phyloP scores from a whole-genome alignment of 805 yeast species.

The Zygotorulaspora sp. region DNA sequence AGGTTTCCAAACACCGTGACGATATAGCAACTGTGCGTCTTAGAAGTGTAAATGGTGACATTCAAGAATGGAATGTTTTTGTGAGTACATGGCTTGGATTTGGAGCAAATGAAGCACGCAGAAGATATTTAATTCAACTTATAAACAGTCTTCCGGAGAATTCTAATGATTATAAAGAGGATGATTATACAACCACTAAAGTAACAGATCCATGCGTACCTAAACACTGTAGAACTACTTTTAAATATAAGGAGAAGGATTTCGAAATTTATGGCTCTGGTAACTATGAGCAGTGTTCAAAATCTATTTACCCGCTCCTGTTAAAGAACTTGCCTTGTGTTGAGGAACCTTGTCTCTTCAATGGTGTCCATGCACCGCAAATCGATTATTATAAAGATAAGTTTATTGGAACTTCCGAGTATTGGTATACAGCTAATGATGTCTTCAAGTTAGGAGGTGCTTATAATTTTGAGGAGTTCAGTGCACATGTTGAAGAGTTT shows the following conservation, averaged over 20 bases:
- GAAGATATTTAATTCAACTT: conserved; percentile 58
- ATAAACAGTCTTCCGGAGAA: conserved; percentile 47
- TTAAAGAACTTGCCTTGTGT: conserved; percentile 75
- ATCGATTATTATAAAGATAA: conserved; percentile 74
- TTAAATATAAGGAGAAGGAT: conserved; percentile 41
- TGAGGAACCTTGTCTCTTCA: conserved; percentile 87
- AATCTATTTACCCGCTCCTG: conserved; percentile 68
- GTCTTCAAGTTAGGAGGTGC: conserved; percentile 85
- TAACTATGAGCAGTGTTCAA: conserved; percentile 66
- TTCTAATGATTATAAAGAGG: conserved; percentile 45
- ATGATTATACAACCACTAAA: conserved; percentile 36
- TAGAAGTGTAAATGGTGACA: conserved; percentile 63
- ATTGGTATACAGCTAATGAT: conserved; percentile 96
- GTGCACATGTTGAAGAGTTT: conserved; percentile 58
- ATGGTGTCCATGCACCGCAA: conserved; percentile 91
- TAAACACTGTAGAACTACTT: conserved; percentile 47
- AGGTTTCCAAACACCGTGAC: conserved; percentile 59
- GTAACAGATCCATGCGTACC: conserved; percentile 81
- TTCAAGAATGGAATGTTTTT: conserved; percentile 77
- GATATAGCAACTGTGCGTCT: conserved; percentile 66
- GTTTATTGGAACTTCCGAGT: conserved; percentile 92
- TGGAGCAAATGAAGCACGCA: conserved; percentile 93
- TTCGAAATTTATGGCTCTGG: conserved; percentile 72
- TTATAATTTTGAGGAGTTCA: conserved; percentile 69
- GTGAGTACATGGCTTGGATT: conserved; percentile 97